Evolutionary conservation across 805 yeast genomes (phyloP).

Genomic region (Zygosaccharomyces lentus): DNA sequence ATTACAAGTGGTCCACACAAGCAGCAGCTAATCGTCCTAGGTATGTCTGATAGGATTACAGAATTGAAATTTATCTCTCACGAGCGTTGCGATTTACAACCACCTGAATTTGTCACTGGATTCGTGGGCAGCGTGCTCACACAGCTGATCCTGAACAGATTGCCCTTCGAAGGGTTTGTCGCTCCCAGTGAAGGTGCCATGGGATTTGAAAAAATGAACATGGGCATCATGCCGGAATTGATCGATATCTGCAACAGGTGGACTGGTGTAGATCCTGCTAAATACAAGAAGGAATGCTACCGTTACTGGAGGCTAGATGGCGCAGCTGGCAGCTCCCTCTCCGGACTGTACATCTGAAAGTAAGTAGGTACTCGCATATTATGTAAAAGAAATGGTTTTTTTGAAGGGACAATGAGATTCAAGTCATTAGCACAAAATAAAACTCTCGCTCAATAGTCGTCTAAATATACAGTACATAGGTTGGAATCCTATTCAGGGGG

Average conservation of each 20-base stretch:
- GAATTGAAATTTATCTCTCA: conserved; percentile 22
- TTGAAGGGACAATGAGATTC: conserved; percentile 6
- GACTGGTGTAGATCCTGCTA: conserved; percentile 11
- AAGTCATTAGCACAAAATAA: conserved; percentile 1
- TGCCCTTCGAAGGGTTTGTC: conserved; percentile 18
- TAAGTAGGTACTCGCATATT: neutral
- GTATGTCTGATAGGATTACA: conserved; percentile 30
- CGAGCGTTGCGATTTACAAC: conserved; percentile 38
- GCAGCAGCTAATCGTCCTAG: conserved; percentile 17
- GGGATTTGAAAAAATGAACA: conserved; percentile 51
- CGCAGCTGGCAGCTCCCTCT: conserved; percentile 30
- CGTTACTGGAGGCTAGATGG: conserved; percentile 32
- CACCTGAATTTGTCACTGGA: conserved; percentile 63
- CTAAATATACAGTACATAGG: conserved; percentile 32
- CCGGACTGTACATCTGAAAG: conserved; percentile 30
- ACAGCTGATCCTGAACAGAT: conserved; percentile 21
- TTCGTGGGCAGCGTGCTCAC: conserved; percentile 44
- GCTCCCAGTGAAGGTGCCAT: conserved; percentile 58
- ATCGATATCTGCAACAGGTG: conserved; percentile 20
- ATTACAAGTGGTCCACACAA: conserved; percentile 19
- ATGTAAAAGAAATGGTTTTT: conserved; percentile 1
- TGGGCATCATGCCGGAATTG: conserved; percentile 27
- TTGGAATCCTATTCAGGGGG: conserved; percentile 8
- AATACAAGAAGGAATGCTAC: conserved; percentile 25
- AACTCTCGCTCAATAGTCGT: conserved; percentile 14